Evolutionary conservation across 1,284 basidiomycete genomes (phyloP).

Genomic region (Pholiota adiposa): DNA sequence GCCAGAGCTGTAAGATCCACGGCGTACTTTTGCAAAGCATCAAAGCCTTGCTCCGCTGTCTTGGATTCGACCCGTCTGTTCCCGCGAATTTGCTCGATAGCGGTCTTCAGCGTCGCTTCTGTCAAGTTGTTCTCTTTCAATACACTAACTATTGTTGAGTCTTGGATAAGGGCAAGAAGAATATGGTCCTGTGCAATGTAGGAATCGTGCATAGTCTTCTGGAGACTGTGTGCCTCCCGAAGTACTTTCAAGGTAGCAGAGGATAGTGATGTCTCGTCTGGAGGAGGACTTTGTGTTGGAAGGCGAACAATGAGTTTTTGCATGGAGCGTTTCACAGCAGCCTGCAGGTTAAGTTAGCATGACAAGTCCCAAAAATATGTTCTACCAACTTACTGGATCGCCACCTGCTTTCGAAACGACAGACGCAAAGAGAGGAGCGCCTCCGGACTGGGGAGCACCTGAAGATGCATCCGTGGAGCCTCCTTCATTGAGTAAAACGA

Average conservation of each 20-base stretch:
- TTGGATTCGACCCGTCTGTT: conserved; percentile 83
- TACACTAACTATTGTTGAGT: conserved; percentile 63
- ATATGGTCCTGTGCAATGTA: conserved; percentile 94
- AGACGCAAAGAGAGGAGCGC: conserved; percentile 69
- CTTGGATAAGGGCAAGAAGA: conserved; percentile 80
- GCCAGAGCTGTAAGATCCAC: conserved; percentile 88
- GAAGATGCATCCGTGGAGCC: conserved; percentile 34
- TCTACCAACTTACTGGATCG: conserved; percentile 62
- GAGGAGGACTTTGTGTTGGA: conserved; percentile 85
- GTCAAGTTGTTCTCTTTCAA: conserved; percentile 81
- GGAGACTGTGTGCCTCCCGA: conserved; percentile 78
- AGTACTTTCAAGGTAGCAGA: conserved; percentile 69
- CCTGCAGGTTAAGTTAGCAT: conserved; percentile 38
- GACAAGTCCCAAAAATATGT: neutral
- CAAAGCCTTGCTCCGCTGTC: conserved; percentile 87
- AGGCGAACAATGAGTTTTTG: conserved; percentile 77
- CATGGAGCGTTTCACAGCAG: conserved; percentile 59
- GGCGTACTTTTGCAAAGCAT: conserved; percentile 83
- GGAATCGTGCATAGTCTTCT: conserved; percentile 91
- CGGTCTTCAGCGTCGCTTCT: conserved; percentile 76
- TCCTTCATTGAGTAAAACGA: conserved; percentile 73
- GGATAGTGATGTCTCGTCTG: conserved; percentile 77
- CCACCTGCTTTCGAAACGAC: conserved; percentile 81
- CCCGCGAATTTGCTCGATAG: conserved; percentile 81
- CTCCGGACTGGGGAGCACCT: conserved; percentile 31